Conservation (phyloP, 352 stramenopile genomes). For the Globisporangium abappressorium region DNA sequence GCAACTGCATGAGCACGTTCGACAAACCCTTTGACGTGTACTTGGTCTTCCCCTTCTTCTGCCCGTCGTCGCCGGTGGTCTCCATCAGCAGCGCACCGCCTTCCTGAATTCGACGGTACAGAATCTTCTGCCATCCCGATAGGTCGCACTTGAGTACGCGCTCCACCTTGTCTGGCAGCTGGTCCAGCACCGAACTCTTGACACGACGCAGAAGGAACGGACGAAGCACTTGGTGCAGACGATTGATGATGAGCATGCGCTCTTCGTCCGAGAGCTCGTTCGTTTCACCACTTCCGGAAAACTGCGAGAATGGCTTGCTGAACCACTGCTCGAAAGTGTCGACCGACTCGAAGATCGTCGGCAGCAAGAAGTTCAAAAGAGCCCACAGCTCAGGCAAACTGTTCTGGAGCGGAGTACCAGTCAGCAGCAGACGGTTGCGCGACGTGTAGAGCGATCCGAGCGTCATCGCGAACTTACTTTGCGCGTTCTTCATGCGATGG, state of each 20-base stretch:
- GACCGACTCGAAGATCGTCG: slow-evolving; percentile 89
- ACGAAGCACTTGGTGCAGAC: slow-evolving; percentile 80
- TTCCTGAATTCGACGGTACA: slow-evolving; percentile 88
- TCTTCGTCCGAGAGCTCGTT: slow-evolving; percentile 87
- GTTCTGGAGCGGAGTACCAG: slow-evolving; percentile 98
- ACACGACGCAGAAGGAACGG: slow-evolving; percentile 83
- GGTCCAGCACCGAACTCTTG: slow-evolving; percentile 84
- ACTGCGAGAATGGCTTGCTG: slow-evolving; percentile 83
- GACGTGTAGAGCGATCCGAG: slow-evolving; percentile 81
- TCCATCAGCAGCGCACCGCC: slow-evolving; percentile 82
- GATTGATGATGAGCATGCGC: slow-evolving; percentile 88
- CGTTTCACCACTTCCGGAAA: slow-evolving; percentile 67
- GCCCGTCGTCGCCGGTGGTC: slow-evolving; percentile 51
- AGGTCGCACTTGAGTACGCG: slow-evolving; percentile 85
- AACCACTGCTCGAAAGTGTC: slow-evolving; percentile 92
- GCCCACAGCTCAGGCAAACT: slow-evolving; percentile 93
- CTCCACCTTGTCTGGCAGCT: slow-evolving; percentile 86
- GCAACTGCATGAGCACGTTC: slow-evolving; percentile 88
- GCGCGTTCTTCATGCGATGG: slow-evolving; percentile 91
- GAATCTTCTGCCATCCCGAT: slow-evolving; percentile 86
- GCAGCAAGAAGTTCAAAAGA: slow-evolving; percentile 90
- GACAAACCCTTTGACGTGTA: slow-evolving; percentile 84
- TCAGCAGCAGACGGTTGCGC: slow-evolving; percentile 94
- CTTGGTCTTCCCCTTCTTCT: slow-evolving; percentile 76
- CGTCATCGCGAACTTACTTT: slow-evolving; percentile 90